Evolutionary conservation across 1,284 basidiomycete species (phyloP).

Genomic region (Neonothopanus nambi): DNA sequence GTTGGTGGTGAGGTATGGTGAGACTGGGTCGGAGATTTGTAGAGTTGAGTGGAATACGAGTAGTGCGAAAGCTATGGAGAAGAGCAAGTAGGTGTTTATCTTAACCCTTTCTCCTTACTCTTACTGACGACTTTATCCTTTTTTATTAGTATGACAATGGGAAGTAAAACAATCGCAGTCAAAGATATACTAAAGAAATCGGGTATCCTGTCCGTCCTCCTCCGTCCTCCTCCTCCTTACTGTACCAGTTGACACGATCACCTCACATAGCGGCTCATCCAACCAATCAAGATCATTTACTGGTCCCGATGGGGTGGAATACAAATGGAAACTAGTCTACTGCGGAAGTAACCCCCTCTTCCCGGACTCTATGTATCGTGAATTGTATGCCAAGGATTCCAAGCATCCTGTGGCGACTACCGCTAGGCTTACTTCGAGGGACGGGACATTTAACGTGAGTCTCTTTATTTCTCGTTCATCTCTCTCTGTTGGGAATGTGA

Average conservation of each 20-base stretch:
- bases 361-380: slow-evolving; percentile 18
- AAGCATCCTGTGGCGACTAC: slow-evolving; percentile 20
- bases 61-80: slow-evolving; percentile 6
- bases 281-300: slow-evolving; percentile 15
- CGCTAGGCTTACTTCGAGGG: slow-evolving; percentile 15
- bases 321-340: slow-evolving; percentile 22
- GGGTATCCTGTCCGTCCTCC: slow-evolving; percentile 4
- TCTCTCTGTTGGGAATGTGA: neutral
- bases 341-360: slow-evolving; percentile 17
- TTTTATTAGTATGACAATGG: slow-evolving; percentile 3
- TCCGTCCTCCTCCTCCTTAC: neutral
- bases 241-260: neutral
- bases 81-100: slow-evolving; percentile 6
- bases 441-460: slow-evolving; percentile 16
- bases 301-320: slow-evolving; percentile 19
- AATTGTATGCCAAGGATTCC: slow-evolving; percentile 17
- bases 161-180: slow-evolving; percentile 1
- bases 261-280: neutral
- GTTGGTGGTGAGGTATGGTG: neutral
- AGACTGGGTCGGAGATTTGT: neutral
- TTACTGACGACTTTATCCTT: neutral
- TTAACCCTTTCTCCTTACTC: neutral
- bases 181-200: slow-evolving; percentile 12
- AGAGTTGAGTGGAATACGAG: slow-evolving; percentile 5
- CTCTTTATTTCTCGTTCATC: neutral